Evolutionary conservation across 108 stramenopile genomes (phyloP).

Genomic region (Cyclotella kingstonii): DNA sequence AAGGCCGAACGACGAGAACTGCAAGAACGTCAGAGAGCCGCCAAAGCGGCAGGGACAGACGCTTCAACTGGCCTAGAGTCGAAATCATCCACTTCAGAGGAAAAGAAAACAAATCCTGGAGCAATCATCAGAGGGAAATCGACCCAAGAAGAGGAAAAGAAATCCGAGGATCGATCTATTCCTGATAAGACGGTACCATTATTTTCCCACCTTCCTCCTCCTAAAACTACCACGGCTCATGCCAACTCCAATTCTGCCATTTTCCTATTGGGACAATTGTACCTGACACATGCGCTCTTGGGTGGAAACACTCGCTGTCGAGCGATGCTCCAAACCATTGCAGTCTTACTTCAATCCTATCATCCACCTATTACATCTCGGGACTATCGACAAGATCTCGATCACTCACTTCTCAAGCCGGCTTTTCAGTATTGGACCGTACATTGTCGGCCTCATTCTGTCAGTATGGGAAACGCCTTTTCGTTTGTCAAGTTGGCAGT

Average conservation of each 20-base stretch:
- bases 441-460: constrained; percentile 89
- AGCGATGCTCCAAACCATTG: constrained; percentile 89
- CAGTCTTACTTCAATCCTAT: constrained; percentile 63
- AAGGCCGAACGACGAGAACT: constrained; percentile 93
- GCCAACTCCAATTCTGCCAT: constrained; percentile 61
- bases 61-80: background rate
- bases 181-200: constrained; percentile 66
- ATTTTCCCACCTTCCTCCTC: constrained; percentile 87
- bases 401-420: constrained; percentile 84
- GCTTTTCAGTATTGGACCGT: constrained; percentile 87
- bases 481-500: constrained; percentile 84
- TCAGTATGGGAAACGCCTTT: constrained; percentile 97
- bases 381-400: constrained; percentile 78
- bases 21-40: constrained; percentile 92
- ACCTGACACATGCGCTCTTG: constrained; percentile 73
- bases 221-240: constrained; percentile 35
- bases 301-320: constrained; percentile 90
- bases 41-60: constrained; percentile 66
- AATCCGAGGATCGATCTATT: constrained; percentile 13
- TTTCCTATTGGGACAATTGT: constrained; percentile 75
- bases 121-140: background rate
- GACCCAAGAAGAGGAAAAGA: constrained; percentile 1
- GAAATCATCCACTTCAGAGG: constrained; percentile 16
- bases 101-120: constrained; percentile 4
- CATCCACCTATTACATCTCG: constrained; percentile 42